Evolutionary conservation across 129 eudicot genomes (phyloP).

Genomic region (sunflower (Helianthus annuus)): HanXRQr2.0-SUNRISE NC_035446.2:159677119-159677618

Average conservation of each 20-base stretch:
- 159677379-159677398: neutral
- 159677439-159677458: neutral
- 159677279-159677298: no score
- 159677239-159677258: no score
- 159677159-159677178: no score
- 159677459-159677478: conserved; percentile 6
- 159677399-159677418: neutral
- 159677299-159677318: neutral
- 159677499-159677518: conserved; percentile 1
- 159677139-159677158: no score
- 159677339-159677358: neutral
- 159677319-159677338: neutral
- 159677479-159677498: conserved; percentile 16
- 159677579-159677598: conserved; percentile 14
- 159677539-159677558: neutral
- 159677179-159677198: no score
- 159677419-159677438: neutral
- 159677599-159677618: conserved; percentile 5
- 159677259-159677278: no score
- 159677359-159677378: neutral
- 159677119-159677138: no score
- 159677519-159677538: neutral
- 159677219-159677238: no score
- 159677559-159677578: conserved; percentile 13
- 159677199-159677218: no score